Conservation (phyloP, 2,329 filamentous ascomycete genomes). For the Hirsutella minnesotensis region DNA sequence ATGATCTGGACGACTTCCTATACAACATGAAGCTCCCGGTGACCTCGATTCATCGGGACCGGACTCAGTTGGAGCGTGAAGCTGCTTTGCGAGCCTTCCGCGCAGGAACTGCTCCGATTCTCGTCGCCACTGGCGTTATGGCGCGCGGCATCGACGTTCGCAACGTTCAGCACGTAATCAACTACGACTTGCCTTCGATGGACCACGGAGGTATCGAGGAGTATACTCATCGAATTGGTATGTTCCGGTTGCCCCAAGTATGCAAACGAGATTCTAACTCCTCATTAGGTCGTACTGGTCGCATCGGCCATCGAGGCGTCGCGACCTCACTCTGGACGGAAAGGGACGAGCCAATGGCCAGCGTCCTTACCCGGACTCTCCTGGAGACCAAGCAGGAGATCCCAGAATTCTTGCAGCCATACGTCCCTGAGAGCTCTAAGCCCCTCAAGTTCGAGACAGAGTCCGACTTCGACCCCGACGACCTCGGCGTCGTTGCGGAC, state of each 20-base stretch:
- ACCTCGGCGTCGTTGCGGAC: constrained; percentile 15
- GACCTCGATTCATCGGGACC: constrained; percentile 79
- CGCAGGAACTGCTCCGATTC: constrained; percentile 58
- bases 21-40: constrained; percentile 71
- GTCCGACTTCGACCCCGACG: constrained; percentile 36
- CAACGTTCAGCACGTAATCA: constrained; percentile 84
- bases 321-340: constrained; percentile 87
- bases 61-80: constrained; percentile 84
- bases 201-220: constrained; percentile 82
- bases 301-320: constrained; percentile 77
- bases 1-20: constrained; percentile 77
- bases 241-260: constrained; percentile 14
- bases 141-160: constrained; percentile 82
- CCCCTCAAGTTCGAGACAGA: constrained; percentile 44
- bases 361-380: constrained; percentile 67
- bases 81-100: constrained; percentile 83
- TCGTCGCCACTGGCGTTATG: constrained; percentile 77
- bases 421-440: constrained; percentile 42
- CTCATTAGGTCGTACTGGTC: constrained; percentile 70
- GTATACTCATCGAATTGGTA: constrained; percentile 90
- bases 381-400: constrained; percentile 68
- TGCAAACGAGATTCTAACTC: neutral
- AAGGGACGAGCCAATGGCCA: constrained; percentile 58
- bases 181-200: constrained; percentile 71
- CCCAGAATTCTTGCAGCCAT: constrained; percentile 67